Percentiles rank a stretch among this genome's conserved stretches.
These are phyloP conservation scores for Linaria vulgaris DNA, from an alignment of 257 asterid species.

Conservation along the genomic window DNA sequence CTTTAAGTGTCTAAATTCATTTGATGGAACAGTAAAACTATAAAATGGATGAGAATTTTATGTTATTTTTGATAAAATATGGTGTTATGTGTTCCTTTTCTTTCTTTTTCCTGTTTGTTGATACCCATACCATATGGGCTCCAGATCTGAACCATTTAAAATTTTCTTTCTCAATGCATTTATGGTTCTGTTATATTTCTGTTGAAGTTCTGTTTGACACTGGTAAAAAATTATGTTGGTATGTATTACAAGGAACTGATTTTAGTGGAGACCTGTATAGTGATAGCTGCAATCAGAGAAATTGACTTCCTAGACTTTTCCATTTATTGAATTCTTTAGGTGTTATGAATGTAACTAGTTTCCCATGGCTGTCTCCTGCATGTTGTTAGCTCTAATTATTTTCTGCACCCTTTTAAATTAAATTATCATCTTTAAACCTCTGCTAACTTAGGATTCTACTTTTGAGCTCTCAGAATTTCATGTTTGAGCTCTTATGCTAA, in stretches of 20 bases:
- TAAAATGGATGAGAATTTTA: not conserved
- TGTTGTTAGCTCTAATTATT: not conserved
- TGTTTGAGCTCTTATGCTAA: conserved; percentile 6
- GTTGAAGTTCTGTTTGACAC: too few species aligned
- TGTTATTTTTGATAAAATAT: not conserved
- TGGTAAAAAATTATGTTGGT: not conserved
- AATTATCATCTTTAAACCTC: not conserved
- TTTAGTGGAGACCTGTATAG: not conserved
- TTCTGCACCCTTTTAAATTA: conserved; percentile 1
- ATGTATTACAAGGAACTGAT: conserved; percentile 7
- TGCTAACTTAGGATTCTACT: not conserved
- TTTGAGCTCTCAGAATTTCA: not conserved
- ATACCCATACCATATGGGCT: too few species aligned
- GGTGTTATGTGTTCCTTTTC: not conserved
- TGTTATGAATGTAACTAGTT: not conserved
- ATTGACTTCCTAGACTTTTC: not conserved
- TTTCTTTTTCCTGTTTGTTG: not conserved
- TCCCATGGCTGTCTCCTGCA: not conserved
- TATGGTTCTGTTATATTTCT: too few species aligned
- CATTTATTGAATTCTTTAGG: not conserved
- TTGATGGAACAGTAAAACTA: conserved; percentile 15
- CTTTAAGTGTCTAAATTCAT: conserved; percentile 16
- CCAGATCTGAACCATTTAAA: not conserved
- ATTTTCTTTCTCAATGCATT: too few species aligned
- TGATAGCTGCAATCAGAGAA: conserved; percentile 1